Evolutionary conservation across 441 rosid genomes (phyloP).

Genomic region (Isatis lusitanica): DNA sequence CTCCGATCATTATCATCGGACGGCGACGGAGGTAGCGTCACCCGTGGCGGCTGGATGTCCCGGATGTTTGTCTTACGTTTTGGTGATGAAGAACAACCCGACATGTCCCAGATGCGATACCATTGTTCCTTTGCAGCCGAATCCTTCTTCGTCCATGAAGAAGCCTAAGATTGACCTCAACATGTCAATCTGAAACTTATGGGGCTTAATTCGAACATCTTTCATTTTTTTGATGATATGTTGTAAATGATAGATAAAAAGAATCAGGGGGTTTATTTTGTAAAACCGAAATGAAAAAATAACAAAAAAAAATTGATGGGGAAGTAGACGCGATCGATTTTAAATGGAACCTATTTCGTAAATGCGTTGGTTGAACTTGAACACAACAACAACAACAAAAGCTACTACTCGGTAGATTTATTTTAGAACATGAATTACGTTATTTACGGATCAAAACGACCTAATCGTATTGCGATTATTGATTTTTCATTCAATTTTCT

Average conservation of each 20-base stretch:
- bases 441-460: background rate
- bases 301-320: background rate
- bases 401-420: background rate
- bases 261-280: background rate
- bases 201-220: conserved; percentile 8
- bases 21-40: conserved; percentile 14
- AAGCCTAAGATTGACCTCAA: conserved; percentile 81
- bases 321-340: no score
- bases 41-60: conserved; percentile 74
- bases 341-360: background rate
- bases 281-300: background rate
- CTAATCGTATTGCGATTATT: background rate
- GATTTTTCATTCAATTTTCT: background rate
- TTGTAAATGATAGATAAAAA: conserved; percentile 51
- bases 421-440: background rate
- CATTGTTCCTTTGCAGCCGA: conserved; percentile 49
- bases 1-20: background rate
- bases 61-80: conserved; percentile 62
- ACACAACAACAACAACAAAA: no score
- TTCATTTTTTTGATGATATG: background rate
- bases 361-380: background rate
- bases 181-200: conserved; percentile 54
- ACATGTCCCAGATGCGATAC: conserved; percentile 72
- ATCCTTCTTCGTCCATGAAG: conserved; percentile 33
- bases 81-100: conserved; percentile 61